Percentiles rank a stretch among this genome's conserved stretches.
phyloP scores from a whole-genome alignment of 768 basidiomycete genomes.

The Pseudohyphozyma bogoriensis region DNA sequence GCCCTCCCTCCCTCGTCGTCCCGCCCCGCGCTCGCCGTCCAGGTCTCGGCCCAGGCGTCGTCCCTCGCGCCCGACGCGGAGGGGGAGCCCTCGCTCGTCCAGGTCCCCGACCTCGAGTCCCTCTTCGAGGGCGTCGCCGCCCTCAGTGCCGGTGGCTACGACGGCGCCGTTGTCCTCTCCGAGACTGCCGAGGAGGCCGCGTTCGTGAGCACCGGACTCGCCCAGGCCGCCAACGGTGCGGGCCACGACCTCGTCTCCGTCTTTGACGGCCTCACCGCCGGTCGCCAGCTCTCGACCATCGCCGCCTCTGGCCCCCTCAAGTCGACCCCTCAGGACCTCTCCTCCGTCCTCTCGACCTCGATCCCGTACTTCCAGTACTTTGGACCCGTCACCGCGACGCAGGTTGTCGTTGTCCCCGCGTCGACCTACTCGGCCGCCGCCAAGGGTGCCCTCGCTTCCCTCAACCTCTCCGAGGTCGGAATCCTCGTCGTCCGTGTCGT shows the following conservation, averaged over 20 bases:
- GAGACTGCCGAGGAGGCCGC: slow-evolving; percentile 72
- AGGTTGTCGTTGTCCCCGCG: slow-evolving; percentile 52
- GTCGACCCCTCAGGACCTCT: slow-evolving; percentile 39
- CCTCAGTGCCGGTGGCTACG: slow-evolving; percentile 46
- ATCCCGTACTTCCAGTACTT: slow-evolving; percentile 66
- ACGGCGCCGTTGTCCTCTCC: slow-evolving; percentile 65
- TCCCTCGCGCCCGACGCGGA: slow-evolving; percentile 50
- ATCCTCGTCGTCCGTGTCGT: slow-evolving; percentile 66
- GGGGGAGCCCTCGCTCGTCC: slow-evolving; percentile 43
- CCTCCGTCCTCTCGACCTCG: slow-evolving; percentile 47
- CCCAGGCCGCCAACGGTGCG: slow-evolving; percentile 52
- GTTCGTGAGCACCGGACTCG: slow-evolving; percentile 55
- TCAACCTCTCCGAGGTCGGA: slow-evolving; percentile 48
- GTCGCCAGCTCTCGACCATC: slow-evolving; percentile 62
- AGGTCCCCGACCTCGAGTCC: slow-evolving; percentile 66
- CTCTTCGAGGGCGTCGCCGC: slow-evolving; percentile 50
- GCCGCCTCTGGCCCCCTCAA: slow-evolving; percentile 42
- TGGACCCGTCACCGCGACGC: slow-evolving; percentile 55
- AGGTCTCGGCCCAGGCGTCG: slow-evolving; percentile 58
- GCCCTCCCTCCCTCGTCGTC: slow-evolving; percentile 56
- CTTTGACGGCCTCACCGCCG: slow-evolving; percentile 73
- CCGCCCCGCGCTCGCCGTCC: slow-evolving; percentile 62
- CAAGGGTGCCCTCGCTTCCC: slow-evolving; percentile 50
- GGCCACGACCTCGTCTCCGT: slow-evolving; percentile 69
- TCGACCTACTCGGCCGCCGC: slow-evolving; percentile 63